Percentiles rank a stretch among this genome's conserved stretches.
Evolutionary conservation across 331 rosid species (phyloP).

Genomic region (Ulmus americana): DNA sequence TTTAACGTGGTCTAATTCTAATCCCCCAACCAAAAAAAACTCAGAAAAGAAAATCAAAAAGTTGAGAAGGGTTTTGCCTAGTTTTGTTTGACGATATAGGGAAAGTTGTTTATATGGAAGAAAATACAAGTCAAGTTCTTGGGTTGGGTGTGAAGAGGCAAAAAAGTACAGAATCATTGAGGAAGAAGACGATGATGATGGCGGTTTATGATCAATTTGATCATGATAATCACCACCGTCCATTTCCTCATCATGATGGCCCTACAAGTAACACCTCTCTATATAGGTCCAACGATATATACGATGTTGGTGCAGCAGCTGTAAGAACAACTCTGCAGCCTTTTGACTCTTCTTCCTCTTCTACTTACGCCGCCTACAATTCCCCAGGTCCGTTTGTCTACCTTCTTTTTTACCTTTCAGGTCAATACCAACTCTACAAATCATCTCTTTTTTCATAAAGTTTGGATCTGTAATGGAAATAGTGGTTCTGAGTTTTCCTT

Average conservation of each 20-base stretch:
- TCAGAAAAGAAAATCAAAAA: neutral
- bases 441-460: constrained; percentile 9
- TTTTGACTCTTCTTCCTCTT: constrained; percentile 32
- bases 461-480: constrained; percentile 17
- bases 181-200: constrained; percentile 37
- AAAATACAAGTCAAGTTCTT: constrained; percentile 1
- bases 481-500: neutral
- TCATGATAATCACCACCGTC: constrained; percentile 58
- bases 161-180: constrained; percentile 25
- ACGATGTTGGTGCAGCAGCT: constrained; percentile 28
- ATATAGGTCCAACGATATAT: constrained; percentile 28
- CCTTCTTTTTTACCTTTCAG: constrained; percentile 5
- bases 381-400: constrained; percentile 41
- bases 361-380: constrained; percentile 34
- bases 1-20: too few relatives aligned
- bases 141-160: constrained; percentile 31
- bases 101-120: neutral
- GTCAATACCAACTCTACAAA: constrained; percentile 10
- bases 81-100: neutral
- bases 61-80: neutral
- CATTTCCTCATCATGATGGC: constrained; percentile 41
- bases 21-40: too few relatives aligned
- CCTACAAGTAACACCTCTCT: constrained; percentile 38
- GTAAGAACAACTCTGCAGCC: constrained; percentile 45
- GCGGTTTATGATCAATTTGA: constrained; percentile 15